phyloP scores from a whole-genome alignment of 2,329 filamentous ascomycete species.

The Pseudocercospora vitis region DNA sequence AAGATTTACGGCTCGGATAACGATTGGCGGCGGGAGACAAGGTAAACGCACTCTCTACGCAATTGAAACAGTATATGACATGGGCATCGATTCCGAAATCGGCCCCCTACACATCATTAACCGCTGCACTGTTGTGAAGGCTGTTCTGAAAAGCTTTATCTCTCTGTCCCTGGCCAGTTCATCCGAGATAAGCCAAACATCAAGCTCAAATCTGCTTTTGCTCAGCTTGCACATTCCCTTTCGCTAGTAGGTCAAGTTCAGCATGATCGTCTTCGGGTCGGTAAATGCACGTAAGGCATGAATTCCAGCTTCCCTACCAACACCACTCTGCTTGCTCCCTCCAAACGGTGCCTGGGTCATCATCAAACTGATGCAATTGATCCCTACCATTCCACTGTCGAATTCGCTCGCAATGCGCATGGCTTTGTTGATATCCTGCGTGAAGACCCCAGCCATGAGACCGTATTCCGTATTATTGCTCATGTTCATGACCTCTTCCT shows the following conservation, averaged over 20 bases:
- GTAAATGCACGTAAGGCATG: slow-evolving; percentile 49
- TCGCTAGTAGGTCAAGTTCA: slow-evolving; percentile 17
- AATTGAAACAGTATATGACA: too few species aligned
- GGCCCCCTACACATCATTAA: slow-evolving; percentile 25
- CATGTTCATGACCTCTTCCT: slow-evolving; percentile 54
- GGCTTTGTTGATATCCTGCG: slow-evolving; percentile 58
- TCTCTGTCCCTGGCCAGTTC: too few species aligned
- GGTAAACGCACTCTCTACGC: too few species aligned
- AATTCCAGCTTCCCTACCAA: slow-evolving; percentile 51
- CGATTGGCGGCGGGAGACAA: slow-evolving; percentile 19
- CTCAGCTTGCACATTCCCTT: too few species aligned
- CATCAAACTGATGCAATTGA: slow-evolving; percentile 38
- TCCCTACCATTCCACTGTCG: slow-evolving; percentile 54
- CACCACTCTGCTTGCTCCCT: slow-evolving; percentile 52
- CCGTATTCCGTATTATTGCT: slow-evolving; percentile 77
- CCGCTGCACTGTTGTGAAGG: slow-evolving; percentile 26
- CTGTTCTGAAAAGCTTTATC: too few species aligned
- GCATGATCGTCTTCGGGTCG: slow-evolving; percentile 45
- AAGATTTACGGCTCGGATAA: slow-evolving; percentile 21
- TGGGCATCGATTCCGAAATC: slow-evolving; percentile 7
- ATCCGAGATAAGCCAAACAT: too few species aligned
- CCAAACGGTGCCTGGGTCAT: slow-evolving; percentile 49
- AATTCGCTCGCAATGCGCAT: slow-evolving; percentile 46
- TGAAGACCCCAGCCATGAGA: slow-evolving; percentile 70
- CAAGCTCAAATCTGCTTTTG: background rate